Evolutionary conservation across 495 filamentous ascomycete genomes (phyloP).

Genomic region (Penicillium crystallinum): DNA sequence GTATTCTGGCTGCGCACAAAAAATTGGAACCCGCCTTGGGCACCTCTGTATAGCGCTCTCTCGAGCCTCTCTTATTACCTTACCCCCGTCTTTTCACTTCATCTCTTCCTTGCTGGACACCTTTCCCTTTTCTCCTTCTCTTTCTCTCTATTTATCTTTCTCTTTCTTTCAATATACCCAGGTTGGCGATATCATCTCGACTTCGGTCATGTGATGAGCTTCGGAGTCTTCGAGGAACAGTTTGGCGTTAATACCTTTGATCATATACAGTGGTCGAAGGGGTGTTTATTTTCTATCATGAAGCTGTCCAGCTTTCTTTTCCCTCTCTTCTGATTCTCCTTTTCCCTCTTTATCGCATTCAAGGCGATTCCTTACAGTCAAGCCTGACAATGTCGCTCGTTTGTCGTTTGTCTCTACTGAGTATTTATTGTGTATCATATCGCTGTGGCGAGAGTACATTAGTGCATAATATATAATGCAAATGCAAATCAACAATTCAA

Average conservation of each 20-base stretch:
- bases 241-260: conserved; percentile 3
- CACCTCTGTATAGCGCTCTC: not conserved
- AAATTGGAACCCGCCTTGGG: conserved; percentile 27
- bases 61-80: not conserved
- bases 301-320: not conserved
- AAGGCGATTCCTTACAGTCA: not conserved
- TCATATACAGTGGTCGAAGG: not conserved
- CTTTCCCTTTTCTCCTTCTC: not conserved
- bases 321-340: not conserved
- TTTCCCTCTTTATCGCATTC: conserved; percentile 25
- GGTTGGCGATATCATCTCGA: conserved; percentile 1
- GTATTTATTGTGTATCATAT: conserved; percentile 1
- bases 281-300: not conserved
- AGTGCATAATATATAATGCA: not conserved
- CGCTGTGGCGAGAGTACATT: not conserved
- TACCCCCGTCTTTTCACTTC: not conserved
- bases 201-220: not conserved
- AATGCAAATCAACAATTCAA: not conserved
- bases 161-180: conserved; percentile 9
- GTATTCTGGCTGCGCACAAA: conserved; percentile 62
- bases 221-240: not conserved
- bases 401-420: conserved; percentile 4
- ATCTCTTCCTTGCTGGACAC: too few relatives aligned
- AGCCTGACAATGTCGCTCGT: not conserved
- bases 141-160: not conserved